phyloP scores from a whole-genome alignment of 192 early-diverging fungal genomes.

The Coemansia sp. region DNA sequence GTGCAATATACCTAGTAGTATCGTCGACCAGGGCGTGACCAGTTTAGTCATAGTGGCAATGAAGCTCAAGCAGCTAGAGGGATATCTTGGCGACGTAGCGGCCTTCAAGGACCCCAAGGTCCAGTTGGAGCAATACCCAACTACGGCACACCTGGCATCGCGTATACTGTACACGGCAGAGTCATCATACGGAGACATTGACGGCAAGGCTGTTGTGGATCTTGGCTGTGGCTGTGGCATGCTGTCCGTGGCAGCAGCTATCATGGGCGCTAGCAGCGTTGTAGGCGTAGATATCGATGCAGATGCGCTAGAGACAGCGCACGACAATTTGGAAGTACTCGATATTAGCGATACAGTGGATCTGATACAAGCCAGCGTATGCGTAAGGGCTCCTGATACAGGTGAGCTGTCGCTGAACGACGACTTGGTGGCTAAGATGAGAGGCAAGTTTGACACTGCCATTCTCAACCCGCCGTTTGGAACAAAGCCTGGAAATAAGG shows the following conservation, averaged over 20 bases:
- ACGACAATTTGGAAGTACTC: slow-evolving; percentile 62
- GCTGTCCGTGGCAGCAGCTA: slow-evolving; percentile 64
- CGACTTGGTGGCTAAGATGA: slow-evolving; percentile 48
- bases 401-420: slow-evolving; percentile 26
- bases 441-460: slow-evolving; percentile 68
- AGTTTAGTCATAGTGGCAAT: slow-evolving; percentile 32
- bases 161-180: slow-evolving; percentile 78
- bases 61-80: slow-evolving; percentile 76
- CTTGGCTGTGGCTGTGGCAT: slow-evolving; percentile 81
- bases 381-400: slow-evolving; percentile 6
- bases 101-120: slow-evolving; percentile 72
- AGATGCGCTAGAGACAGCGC: slow-evolving; percentile 69
- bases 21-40: not conserved
- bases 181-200: slow-evolving; percentile 71
- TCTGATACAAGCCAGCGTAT: slow-evolving; percentile 63
- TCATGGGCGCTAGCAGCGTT: slow-evolving; percentile 61
- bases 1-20: not conserved
- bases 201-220: slow-evolving; percentile 69
- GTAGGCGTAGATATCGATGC: slow-evolving; percentile 72
- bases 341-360: slow-evolving; percentile 65
- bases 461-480: slow-evolving; percentile 85
- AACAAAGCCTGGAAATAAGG: slow-evolving; percentile 71
- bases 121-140: slow-evolving; percentile 79
- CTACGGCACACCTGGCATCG: slow-evolving; percentile 73
- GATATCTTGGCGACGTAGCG: slow-evolving; percentile 62